phyloP scores from a whole-genome alignment of 2,329 filamentous ascomycete genomes.

The Chrysoporthe deuterocubensis region DNA sequence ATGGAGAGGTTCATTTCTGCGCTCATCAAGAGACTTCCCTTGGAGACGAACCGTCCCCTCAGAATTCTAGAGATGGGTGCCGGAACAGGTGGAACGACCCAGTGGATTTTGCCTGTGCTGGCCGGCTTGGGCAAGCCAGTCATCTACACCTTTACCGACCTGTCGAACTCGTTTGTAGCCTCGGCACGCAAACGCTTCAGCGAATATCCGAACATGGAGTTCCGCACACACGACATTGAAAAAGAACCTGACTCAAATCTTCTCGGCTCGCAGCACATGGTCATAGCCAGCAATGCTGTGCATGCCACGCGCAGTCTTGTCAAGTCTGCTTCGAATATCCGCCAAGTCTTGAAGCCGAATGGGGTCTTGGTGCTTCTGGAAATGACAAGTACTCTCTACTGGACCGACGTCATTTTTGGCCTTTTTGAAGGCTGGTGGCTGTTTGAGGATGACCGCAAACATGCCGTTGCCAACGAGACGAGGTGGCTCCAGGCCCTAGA shows the following conservation, averaged over 20 bases:
- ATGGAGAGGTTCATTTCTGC: conserved; percentile 26
- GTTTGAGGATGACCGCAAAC: conserved; percentile 37
- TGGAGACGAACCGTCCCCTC: not conserved
- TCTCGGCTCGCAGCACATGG: conserved; percentile 36
- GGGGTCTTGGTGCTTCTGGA: conserved; percentile 42
- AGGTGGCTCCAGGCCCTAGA: not conserved
- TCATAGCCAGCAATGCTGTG: conserved; percentile 40
- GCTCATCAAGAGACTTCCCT: too few species aligned
- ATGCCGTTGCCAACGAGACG: conserved; percentile 31
- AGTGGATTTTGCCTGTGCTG: conserved; percentile 33
- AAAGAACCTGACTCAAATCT: conserved; percentile 28
- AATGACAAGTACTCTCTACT: conserved; percentile 37
- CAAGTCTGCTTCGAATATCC: conserved; percentile 30
- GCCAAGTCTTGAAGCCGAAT: conserved; percentile 35
- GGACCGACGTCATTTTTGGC: conserved; percentile 42
- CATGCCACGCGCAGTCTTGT: conserved; percentile 40
- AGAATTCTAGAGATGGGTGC: conserved; percentile 16
- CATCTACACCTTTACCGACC: conserved; percentile 47
- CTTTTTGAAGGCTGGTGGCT: conserved; percentile 46
- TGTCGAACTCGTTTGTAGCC: conserved; percentile 40
- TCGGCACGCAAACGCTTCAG: conserved; percentile 34
- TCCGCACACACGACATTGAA: conserved; percentile 38
- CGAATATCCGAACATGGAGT: conserved; percentile 37
- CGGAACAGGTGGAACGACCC: conserved; percentile 11
- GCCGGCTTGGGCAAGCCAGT: conserved; percentile 35